Conservation (phyloP, 2,329 filamentous ascomycete species). For the Myriosclerotinia duriaeana region DNA sequence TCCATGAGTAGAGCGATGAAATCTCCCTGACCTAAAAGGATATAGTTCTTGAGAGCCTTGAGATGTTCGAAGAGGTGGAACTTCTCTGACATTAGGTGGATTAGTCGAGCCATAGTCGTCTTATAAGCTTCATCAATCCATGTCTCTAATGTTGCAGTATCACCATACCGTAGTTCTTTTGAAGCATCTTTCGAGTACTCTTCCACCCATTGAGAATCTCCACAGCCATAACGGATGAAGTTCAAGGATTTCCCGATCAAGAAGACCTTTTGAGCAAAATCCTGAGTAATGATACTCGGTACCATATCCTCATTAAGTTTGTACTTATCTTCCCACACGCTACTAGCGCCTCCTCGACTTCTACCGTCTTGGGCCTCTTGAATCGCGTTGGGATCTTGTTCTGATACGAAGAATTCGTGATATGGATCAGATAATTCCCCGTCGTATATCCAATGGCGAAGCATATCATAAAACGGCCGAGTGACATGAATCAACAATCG, state of each 20-base stretch:
- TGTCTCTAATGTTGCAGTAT: constrained; percentile 84
- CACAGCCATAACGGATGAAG: constrained; percentile 94
- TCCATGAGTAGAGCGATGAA: constrained; percentile 98
- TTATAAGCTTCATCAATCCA: constrained; percentile 98
- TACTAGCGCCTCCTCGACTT: constrained; percentile 67
- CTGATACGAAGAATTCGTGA: constrained; percentile 89
- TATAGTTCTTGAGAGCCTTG: constrained; percentile 87
- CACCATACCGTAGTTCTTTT: constrained; percentile 87
- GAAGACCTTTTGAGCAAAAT: constrained; percentile 95
- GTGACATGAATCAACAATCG: constrained; percentile 84
- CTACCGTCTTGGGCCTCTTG: constrained; percentile 48
- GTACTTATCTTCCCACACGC: constrained; percentile 98
- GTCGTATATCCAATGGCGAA: constrained; percentile 97
- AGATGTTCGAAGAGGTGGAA: constrained; percentile 95
- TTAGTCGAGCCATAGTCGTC: constrained; percentile 92
- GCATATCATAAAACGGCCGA: constrained; percentile 92
- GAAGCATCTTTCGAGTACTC: constrained; percentile 90
- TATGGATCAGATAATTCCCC: constrained; percentile 97
- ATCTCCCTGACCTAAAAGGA: constrained; percentile 91
- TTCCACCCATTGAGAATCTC: constrained; percentile 92
- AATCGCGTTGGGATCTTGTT: constrained; percentile 62
- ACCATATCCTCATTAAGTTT: constrained; percentile 82
- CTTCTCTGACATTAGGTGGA: constrained; percentile 89
- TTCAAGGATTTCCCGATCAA: constrained; percentile 97
- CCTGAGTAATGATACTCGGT: constrained; percentile 86